Evolutionary conservation across 2,329 filamentous ascomycete genomes (phyloP).

Genomic region (Proliferodiscus dingleyae): DNA sequence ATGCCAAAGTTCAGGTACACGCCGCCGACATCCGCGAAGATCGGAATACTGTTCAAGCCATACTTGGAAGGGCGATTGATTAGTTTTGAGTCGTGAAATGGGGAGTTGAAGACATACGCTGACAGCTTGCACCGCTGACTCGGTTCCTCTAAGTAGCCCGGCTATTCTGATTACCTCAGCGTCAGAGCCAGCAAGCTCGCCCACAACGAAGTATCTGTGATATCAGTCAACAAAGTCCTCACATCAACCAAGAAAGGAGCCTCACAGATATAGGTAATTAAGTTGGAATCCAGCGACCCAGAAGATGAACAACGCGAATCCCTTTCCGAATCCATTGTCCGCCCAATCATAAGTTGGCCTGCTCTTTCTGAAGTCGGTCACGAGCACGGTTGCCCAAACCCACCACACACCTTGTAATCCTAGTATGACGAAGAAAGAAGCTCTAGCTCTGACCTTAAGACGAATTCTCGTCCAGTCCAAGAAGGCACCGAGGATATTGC

Average conservation of each 20-base stretch:
- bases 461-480: constrained; percentile 22
- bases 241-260: constrained; percentile 6
- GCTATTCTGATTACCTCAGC: constrained; percentile 64
- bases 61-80: constrained; percentile 39
- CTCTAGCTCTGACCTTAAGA: constrained; percentile 24
- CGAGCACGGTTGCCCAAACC: constrained; percentile 64
- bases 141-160: constrained; percentile 62
- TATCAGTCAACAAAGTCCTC: neutral
- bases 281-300: constrained; percentile 64
- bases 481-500: constrained; percentile 55
- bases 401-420: constrained; percentile 63
- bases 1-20: constrained; percentile 68
- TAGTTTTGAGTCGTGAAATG: neutral
- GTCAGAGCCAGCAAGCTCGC: constrained; percentile 56
- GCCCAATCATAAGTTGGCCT: constrained; percentile 63
- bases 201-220: constrained; percentile 62
- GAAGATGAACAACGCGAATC: constrained; percentile 64
- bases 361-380: constrained; percentile 52
- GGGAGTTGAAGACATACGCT: constrained; percentile 40
- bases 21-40: constrained; percentile 61
- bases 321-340: constrained; percentile 57
- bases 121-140: constrained; percentile 68
- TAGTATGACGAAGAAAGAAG: constrained; percentile 27
- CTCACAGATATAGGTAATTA: constrained; percentile 67
- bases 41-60: constrained; percentile 54